These are phyloP conservation scores for Vigna nakashimae DNA, from an alignment of 306 rosid species.

Conservation along the genomic window DNA sequence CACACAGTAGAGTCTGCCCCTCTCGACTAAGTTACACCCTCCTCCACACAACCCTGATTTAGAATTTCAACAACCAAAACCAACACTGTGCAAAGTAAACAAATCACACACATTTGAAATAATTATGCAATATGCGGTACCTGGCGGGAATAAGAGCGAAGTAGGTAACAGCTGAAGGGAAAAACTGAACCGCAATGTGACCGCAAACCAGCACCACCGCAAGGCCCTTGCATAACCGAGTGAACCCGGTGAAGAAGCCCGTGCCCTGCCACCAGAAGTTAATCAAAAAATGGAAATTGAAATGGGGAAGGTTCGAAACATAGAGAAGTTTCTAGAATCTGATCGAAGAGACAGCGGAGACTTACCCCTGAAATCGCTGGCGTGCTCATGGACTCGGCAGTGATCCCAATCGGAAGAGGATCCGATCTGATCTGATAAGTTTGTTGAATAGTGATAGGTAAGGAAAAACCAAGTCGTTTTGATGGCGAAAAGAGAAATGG, in stretches of 20 bases:
- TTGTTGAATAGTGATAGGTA: not conserved
- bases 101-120: not conserved
- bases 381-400: conserved; percentile 34
- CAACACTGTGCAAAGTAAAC: not conserved
- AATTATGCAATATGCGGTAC: conserved; percentile 27
- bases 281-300: not conserved
- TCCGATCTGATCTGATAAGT: not conserved
- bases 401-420: not conserved
- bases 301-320: not conserved
- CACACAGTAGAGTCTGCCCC: not conserved
- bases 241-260: conserved; percentile 70
- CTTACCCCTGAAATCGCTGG: conserved; percentile 26
- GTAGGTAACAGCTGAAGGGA: conserved; percentile 68
- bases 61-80: not conserved
- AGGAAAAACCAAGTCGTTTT: not conserved
- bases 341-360: not conserved
- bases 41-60: not conserved
- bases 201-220: conserved; percentile 74
- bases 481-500: not conserved
- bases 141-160: conserved; percentile 94
- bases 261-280: conserved; percentile 51
- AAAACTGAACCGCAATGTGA: conserved; percentile 70
- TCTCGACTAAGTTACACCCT: not conserved
- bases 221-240: conserved; percentile 79
- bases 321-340: not conserved